These are phyloP conservation scores for Lonicera japonica DNA, from an alignment of 129 eudicot genomes.

Conservation along the genomic window DNA sequence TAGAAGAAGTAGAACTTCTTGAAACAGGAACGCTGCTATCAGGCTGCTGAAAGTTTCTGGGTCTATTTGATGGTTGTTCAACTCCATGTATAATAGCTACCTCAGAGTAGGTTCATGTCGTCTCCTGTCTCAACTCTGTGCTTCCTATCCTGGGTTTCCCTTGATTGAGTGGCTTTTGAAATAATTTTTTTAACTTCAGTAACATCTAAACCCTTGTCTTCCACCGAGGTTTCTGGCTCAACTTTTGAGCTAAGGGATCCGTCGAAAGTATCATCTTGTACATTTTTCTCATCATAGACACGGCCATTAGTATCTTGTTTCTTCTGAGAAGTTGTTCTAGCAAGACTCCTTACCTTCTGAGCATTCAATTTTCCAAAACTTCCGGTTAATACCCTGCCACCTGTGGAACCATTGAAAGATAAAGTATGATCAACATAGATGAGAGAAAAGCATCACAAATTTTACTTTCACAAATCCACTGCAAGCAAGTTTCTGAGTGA, in stretches of 20 bases:
- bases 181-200: constrained; percentile 10
- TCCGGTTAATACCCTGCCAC: constrained; percentile 23
- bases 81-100: constrained; percentile 3
- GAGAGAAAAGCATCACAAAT: background rate
- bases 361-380: constrained; percentile 75
- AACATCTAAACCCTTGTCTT: constrained; percentile 14
- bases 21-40: constrained; percentile 19
- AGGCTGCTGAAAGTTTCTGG: too few species aligned
- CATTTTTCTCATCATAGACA: constrained; percentile 17
- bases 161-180: constrained; percentile 6
- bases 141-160: background rate
- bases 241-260: constrained; percentile 3
- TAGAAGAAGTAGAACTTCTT: constrained; percentile 23
- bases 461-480: background rate
- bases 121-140: background rate
- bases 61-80: too few species aligned
- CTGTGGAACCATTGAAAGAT: constrained; percentile 15
- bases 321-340: constrained; percentile 33
- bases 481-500: background rate
- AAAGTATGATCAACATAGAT: background rate
- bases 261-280: constrained; percentile 4
- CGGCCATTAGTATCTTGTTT: constrained; percentile 23
- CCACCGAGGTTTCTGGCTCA: constrained; percentile 20
- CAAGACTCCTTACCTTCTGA: constrained; percentile 50
- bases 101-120: background rate